Evolutionary conservation across 768 basidiomycete genomes (phyloP).

Genomic region (Lactifluus subvellereus): DNA sequence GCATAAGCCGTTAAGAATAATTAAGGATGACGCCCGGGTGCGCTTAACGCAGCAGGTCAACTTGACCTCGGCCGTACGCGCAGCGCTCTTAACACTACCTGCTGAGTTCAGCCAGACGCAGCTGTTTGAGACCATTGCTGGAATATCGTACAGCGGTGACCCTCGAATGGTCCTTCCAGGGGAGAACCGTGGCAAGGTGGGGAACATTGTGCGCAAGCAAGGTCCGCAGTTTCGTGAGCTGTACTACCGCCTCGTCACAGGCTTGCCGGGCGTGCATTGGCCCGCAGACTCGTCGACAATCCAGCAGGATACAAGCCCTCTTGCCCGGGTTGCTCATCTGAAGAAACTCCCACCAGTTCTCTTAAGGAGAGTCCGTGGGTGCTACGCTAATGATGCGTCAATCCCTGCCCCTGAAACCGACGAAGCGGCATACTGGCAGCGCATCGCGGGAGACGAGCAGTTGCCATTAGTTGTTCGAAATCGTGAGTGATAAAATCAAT

Average conservation of each 20-base stretch:
- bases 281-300: constrained; percentile 42
- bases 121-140: constrained; percentile 81
- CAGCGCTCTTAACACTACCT: constrained; percentile 84
- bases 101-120: constrained; percentile 73
- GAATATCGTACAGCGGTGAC: constrained; percentile 84
- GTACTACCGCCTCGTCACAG: constrained; percentile 74
- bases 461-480: constrained; percentile 47
- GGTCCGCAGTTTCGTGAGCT: constrained; percentile 78
- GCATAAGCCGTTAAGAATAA: constrained; percentile 94
- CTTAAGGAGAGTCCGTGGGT: constrained; percentile 47
- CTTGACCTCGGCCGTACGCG: constrained; percentile 81
- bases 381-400: constrained; percentile 37
- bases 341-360: constrained; percentile 72
- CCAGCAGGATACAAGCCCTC: constrained; percentile 68
- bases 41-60: constrained; percentile 92
- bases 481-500: constrained; percentile 34
- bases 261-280: constrained; percentile 80
- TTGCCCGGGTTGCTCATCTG: constrained; percentile 66
- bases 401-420: constrained; percentile 48
- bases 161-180: constrained; percentile 91
- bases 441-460: constrained; percentile 58
- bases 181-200: constrained; percentile 93
- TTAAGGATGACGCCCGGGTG: constrained; percentile 88
- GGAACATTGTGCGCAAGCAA: constrained; percentile 85
- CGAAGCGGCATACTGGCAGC: constrained; percentile 70